phyloP scores from a whole-genome alignment of 1,284 basidiomycete genomes.

The Lentinula novae-zelandiae region DNA sequence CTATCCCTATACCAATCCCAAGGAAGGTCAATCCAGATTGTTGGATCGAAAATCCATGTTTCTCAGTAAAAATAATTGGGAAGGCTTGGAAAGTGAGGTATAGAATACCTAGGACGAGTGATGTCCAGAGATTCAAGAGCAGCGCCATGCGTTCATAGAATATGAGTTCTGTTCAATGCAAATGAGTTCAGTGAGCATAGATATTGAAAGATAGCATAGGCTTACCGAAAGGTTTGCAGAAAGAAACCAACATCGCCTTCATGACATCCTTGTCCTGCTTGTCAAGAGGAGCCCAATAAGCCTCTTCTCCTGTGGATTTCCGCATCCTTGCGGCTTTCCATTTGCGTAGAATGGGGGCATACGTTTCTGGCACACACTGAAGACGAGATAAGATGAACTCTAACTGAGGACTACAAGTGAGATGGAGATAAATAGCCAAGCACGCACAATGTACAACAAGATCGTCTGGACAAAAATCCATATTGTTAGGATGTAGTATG shows the following conservation, averaged over 20 bases:
- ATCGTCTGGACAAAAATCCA: slow-evolving; percentile 52
- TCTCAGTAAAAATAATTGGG: slow-evolving; percentile 60
- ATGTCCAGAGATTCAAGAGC: slow-evolving; percentile 62
- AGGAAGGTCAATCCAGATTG: slow-evolving; percentile 65
- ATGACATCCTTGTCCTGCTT: slow-evolving; percentile 37
- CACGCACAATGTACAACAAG: slow-evolving; percentile 45
- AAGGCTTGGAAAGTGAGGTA: slow-evolving; percentile 75
- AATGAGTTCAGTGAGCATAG: background rate
- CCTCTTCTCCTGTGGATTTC: slow-evolving; percentile 48
- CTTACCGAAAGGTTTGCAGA: slow-evolving; percentile 70
- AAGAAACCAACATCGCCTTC: slow-evolving; percentile 45
- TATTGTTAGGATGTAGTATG: slow-evolving; percentile 64
- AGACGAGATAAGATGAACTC: slow-evolving; percentile 20
- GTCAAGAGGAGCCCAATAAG: slow-evolving; percentile 59
- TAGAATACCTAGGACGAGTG: slow-evolving; percentile 72
- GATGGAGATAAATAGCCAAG: slow-evolving; percentile 7
- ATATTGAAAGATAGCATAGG: slow-evolving; percentile 26
- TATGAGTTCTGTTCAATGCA: slow-evolving; percentile 51
- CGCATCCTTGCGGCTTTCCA: slow-evolving; percentile 57
- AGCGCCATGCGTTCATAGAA: slow-evolving; percentile 74
- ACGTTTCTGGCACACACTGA: slow-evolving; percentile 75
- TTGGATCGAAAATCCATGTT: slow-evolving; percentile 60
- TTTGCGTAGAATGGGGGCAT: slow-evolving; percentile 59
- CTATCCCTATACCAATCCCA: slow-evolving; percentile 70
- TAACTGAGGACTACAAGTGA: slow-evolving; percentile 14